Base-by-base conservation (phyloP, 371 early-diverging fungal species). In the Rhizopus arrhizus region DNA sequence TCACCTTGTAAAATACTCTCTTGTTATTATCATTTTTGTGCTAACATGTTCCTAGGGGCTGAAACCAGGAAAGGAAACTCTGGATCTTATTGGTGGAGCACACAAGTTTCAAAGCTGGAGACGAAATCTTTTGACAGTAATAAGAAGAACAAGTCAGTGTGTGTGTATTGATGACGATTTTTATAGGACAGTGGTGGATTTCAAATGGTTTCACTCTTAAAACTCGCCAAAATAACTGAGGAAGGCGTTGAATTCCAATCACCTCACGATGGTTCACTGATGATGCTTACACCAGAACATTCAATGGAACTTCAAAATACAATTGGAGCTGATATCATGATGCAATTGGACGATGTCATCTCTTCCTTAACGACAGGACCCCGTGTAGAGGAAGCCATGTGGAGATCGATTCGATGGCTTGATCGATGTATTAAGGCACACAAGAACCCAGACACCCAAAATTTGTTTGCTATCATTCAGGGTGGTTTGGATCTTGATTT, bases 271-370 rank as follows among this genome's bases (percentile, higher is more conserved):
- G 89, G 87, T 40, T 85, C 89, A 11, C 69, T 80, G 58, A 92
- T 93, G 87, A 75, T 96, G 70, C 79, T 97, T 70, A 96, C 96
- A n/a, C 97, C 98, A 2, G 97, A 98, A 64, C 89, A 95, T 62
- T 95, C 95, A 9, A 95, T 97, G 74, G 81, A 84, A 7, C 80
- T 96, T 65, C 98, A 98, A 71, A 95, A 93, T 73, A 83, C 86
- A n/a, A 93, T 98, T 65, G 96, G 95, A 15, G 93, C 96, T 2
- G 98, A 96, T 76, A 96, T 98, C 48, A 95, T 97, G 81, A 97
- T 98, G 97, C 98, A 97, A 69, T 73, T 98, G 56, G 98, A 98
- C 70, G 97, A 98, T 75, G 97, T 98, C 13, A 94, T 96, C 4
- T 91, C 94, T 22, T 93, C 96, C 12, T 74, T 94, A 56, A 87